Evolutionary conservation across 768 basidiomycete species (phyloP).

Genomic region (Rhodocollybia butyracea): DNA sequence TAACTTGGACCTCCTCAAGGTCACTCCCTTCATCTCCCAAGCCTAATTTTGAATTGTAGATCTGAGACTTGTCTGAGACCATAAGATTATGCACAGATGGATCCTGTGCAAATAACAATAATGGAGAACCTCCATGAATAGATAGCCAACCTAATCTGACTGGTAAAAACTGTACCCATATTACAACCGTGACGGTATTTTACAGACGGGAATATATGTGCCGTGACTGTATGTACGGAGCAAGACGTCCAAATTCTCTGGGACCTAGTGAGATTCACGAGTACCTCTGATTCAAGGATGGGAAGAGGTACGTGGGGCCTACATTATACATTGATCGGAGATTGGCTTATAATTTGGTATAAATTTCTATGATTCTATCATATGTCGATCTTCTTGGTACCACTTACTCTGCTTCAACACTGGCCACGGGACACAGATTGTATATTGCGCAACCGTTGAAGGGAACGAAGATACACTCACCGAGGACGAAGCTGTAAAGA

Average conservation of each 20-base stretch:
- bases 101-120: too few species aligned
- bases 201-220: too few species aligned
- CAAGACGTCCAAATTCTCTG: conserved; percentile 81
- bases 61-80: too few species aligned
- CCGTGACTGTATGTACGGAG: conserved; percentile 65
- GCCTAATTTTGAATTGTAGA: too few species aligned
- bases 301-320: conserved; percentile 55
- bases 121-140: too few species aligned
- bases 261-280: conserved; percentile 91
- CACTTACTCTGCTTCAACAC: conserved; percentile 88
- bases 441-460: conserved; percentile 94
- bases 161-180: too few species aligned
- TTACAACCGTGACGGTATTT: too few species aligned
- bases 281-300: conserved; percentile 84
- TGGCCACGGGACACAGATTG: conserved; percentile 93
- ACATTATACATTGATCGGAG: neutral
- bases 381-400: conserved; percentile 97
- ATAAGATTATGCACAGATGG: too few species aligned
- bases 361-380: conserved; percentile 92
- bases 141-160: too few species aligned
- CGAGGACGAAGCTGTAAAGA: conserved; percentile 72
- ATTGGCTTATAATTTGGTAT: conserved; percentile 1
- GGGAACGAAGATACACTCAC: conserved; percentile 68
- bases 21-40: too few species aligned
- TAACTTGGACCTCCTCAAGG: too few species aligned